Evolutionary conservation across 495 filamentous ascomycete species (phyloP).

Genomic region (Ascobolus immersus): DNA sequence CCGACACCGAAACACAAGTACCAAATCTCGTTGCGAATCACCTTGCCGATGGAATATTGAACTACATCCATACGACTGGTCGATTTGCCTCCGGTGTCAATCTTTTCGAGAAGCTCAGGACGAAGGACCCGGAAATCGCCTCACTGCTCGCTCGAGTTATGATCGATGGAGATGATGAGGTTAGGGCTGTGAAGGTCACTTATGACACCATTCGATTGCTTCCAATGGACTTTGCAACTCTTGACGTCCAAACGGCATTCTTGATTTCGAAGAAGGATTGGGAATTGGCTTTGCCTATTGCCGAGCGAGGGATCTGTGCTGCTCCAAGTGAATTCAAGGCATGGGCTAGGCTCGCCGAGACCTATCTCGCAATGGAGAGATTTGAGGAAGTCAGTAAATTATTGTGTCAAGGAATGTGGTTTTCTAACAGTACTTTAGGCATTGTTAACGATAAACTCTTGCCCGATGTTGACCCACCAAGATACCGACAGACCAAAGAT

Average conservation of each 20-base stretch:
- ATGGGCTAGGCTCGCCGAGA: slow-evolving; percentile 78
- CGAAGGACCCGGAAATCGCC: slow-evolving; percentile 73
- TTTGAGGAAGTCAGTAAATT: slow-evolving; percentile 38
- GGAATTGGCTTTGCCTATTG: slow-evolving; percentile 73
- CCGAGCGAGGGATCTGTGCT: slow-evolving; percentile 75
- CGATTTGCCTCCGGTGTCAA: slow-evolving; percentile 92
- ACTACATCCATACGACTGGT: slow-evolving; percentile 88
- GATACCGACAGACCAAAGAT: slow-evolving; percentile 88
- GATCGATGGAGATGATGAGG: slow-evolving; percentile 84
- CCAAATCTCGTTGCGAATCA: slow-evolving; percentile 95
- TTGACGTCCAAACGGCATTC: slow-evolving; percentile 86
- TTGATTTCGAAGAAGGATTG: slow-evolving; percentile 63
- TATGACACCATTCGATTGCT: slow-evolving; percentile 70
- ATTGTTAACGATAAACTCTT: slow-evolving; percentile 88
- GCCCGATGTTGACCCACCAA: slow-evolving; percentile 98
- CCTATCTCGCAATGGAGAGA: slow-evolving; percentile 75
- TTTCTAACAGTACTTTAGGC: slow-evolving; percentile 24
- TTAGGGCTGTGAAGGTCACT: slow-evolving; percentile 68
- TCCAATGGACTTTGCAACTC: slow-evolving; percentile 85
- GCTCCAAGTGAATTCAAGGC: slow-evolving; percentile 93
- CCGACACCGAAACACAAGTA: slow-evolving; percentile 90
- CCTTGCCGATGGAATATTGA: slow-evolving; percentile 69
- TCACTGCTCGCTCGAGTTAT: slow-evolving; percentile 74
- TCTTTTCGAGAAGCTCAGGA: slow-evolving; percentile 84
- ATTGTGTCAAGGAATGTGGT: neutral